These are phyloP conservation scores for Aspergillus uvarum DNA, from an alignment of 2,329 filamentous ascomycete genomes.

Conservation along the genomic window DNA sequence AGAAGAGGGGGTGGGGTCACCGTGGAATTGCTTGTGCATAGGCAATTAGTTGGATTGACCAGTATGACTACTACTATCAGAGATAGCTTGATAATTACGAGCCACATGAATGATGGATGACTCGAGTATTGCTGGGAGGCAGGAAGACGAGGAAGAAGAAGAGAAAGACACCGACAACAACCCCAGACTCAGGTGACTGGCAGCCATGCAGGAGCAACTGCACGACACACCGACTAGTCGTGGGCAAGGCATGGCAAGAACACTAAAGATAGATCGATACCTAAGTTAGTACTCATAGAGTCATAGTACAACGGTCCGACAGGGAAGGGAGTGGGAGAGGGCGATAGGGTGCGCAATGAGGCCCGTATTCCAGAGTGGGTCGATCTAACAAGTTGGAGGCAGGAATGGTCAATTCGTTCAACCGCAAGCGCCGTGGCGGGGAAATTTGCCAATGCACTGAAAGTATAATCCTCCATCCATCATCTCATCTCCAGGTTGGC, in stretches of 20 bases:
- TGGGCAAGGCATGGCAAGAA: background rate
- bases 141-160: background rate
- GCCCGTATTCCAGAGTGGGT: background rate
- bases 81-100: background rate
- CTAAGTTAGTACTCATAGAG: background rate
- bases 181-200: constrained; percentile 12
- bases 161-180: constrained; percentile 1
- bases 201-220: constrained; percentile 11
- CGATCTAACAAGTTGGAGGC: constrained; percentile 3
- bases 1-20: background rate
- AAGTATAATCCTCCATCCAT: constrained; percentile 1
- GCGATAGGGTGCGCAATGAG: background rate
- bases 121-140: background rate
- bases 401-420: constrained; percentile 11
- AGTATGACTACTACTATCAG: background rate
- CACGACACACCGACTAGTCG: constrained; percentile 1
- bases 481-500: no score
- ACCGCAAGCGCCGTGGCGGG: constrained; percentile 21
- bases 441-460: constrained; percentile 2
- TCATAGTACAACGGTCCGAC: constrained; percentile 1
- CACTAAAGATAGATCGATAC: constrained; percentile 2
- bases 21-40: background rate
- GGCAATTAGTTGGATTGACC: no score
- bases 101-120: background rate
- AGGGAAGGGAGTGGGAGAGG: background rate